Evolutionary conservation across 352 stramenopile species (phyloP).

Genomic region (Thalassiosira exigua): DNA sequence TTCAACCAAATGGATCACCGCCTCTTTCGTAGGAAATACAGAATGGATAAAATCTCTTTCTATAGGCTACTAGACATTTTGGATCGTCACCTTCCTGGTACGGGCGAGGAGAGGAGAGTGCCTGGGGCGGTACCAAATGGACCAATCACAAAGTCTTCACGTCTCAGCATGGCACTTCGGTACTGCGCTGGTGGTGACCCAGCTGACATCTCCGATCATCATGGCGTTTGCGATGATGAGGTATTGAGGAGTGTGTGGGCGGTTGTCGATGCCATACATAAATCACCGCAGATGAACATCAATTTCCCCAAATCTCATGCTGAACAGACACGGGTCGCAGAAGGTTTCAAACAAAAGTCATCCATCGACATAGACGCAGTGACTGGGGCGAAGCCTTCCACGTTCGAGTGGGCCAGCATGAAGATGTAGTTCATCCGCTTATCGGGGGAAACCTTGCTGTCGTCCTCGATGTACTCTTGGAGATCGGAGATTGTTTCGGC

Average conservation of each 20-base stretch:
- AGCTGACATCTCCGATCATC: slow-evolving; percentile 25
- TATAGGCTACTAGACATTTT: slow-evolving; percentile 28
- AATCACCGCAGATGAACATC: slow-evolving; percentile 23
- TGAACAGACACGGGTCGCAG: slow-evolving; percentile 20
- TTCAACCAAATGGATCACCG: slow-evolving; percentile 13
- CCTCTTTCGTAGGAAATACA: slow-evolving; percentile 21
- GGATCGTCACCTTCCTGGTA: background rate
- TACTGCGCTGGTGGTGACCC: slow-evolving; percentile 35
- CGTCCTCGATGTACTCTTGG: slow-evolving; percentile 2
- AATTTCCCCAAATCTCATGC: slow-evolving; percentile 25
- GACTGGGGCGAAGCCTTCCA: background rate
- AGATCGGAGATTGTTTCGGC: background rate
- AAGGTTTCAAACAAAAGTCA: slow-evolving; percentile 32
- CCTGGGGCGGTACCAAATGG: slow-evolving; percentile 28
- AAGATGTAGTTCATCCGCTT: slow-evolving; percentile 1
- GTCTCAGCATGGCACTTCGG: slow-evolving; percentile 31
- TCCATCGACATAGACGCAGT: too few species aligned
- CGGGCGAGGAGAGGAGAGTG: slow-evolving; percentile 12
- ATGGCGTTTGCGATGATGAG: slow-evolving; percentile 26
- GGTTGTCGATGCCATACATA: slow-evolving; percentile 47
- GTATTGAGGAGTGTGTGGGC: slow-evolving; percentile 20
- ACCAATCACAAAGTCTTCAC: slow-evolving; percentile 10
- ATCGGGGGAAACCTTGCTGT: background rate
- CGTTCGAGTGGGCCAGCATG: background rate
- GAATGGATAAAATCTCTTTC: slow-evolving; percentile 24